Percentiles rank a stretch among this genome's conserved stretches.
Conservation (phyloP, 1,284 basidiomycete species). For the Phellinidium pouzarii region DNA sequence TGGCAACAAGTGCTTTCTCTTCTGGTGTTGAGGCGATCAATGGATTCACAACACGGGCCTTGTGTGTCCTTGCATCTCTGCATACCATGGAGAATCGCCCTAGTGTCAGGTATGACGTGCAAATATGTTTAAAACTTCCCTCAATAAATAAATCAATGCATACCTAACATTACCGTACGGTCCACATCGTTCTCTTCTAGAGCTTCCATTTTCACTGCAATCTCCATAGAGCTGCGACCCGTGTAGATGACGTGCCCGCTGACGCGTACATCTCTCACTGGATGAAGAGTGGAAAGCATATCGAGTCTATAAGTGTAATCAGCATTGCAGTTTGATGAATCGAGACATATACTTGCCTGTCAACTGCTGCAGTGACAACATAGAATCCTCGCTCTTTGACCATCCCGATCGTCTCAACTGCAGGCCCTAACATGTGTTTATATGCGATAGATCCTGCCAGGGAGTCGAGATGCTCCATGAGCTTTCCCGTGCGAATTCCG, state of each 20-base stretch:
- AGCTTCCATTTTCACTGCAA: conserved; percentile 76
- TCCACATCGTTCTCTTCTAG: conserved; percentile 40
- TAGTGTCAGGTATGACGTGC: conserved; percentile 25
- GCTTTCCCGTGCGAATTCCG: conserved; percentile 62
- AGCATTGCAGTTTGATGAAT: background rate
- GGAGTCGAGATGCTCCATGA: conserved; percentile 76
- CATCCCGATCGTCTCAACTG: conserved; percentile 43
- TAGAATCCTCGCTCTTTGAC: conserved; percentile 65
- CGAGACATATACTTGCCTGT: conserved; percentile 42
- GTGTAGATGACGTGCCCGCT: conserved; percentile 79
- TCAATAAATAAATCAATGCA: conserved; percentile 21
- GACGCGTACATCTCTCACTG: conserved; percentile 60
- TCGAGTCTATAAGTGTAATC: conserved; percentile 42
- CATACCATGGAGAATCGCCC: conserved; percentile 81
- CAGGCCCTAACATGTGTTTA: conserved; percentile 69
- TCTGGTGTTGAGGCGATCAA: conserved; percentile 55
- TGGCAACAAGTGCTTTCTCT: conserved; percentile 53
- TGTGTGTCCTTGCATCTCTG: conserved; percentile 61
- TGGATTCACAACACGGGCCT: conserved; percentile 59
- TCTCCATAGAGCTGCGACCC: conserved; percentile 73
- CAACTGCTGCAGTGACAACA: conserved; percentile 77
- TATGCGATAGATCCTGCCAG: conserved; percentile 79
- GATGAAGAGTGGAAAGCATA: conserved; percentile 51
- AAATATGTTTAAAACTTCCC: background rate
- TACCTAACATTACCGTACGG: conserved; percentile 63